Evolutionary conservation across 495 filamentous ascomycete species (phyloP), one percentile per base, ranked within the genome.

Genomic region (Halenospora varia): DNA sequence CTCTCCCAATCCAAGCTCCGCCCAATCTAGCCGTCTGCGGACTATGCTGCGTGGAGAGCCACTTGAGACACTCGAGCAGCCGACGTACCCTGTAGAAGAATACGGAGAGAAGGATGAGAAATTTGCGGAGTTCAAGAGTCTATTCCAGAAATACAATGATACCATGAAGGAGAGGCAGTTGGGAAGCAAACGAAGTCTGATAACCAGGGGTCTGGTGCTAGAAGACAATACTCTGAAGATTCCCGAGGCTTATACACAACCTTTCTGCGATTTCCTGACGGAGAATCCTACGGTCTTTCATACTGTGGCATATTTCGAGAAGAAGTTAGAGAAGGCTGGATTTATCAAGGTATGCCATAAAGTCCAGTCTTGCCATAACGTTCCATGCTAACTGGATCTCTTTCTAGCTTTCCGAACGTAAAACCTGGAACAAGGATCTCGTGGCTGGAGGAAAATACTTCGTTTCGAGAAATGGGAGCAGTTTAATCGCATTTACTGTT

Each of bases 281-380:
- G 74, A 85, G 24, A 96, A 96, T 68, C 93, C 94, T 0, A 98
- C 94, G 8, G 84, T 96, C 44, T 98, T 93, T 68, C 94, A 98
- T 65, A 83, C 89, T 10, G 89, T 96, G 24, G 78, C 80, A 55
- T 80, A 87, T 60, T 89, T 95, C 66, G 82, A 85, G 59, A 76
- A 82, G 62, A 80, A 89, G 59, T 82, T 96, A 48, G 74, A 82
- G 59, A 77, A 77, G 22, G 73, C 82, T 24, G 92, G 90, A 41
- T 98, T 88, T 73, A 79, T 73, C 57, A 83, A 82, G 75, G 77
- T 81, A 62, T 47, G 72, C n/a, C n/a, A 64, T 18, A 24, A 24
- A 49, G 15, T 20, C 25, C 22, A 24, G 17, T 39, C 25, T 23
- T 26, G 25, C n/a, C 40, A 8, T 25, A 10, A 20, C 18, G 18